Conservation (phyloP, 805 yeast species). For the Candida parachauliodes region DNA sequence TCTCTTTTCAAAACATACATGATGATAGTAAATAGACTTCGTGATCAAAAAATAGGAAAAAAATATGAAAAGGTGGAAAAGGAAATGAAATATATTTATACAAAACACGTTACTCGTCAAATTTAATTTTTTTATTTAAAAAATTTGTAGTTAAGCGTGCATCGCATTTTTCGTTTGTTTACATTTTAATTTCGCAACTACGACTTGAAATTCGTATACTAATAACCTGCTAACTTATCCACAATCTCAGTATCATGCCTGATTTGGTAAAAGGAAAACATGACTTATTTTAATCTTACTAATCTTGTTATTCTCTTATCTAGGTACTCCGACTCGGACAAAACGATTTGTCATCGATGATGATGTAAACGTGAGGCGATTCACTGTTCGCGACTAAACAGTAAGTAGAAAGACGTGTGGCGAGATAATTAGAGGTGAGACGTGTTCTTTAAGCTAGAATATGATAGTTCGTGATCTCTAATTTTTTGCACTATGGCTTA, state of each 20-base stretch:
- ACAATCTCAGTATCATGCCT: neutral
- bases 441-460: too few relatives aligned
- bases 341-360: too few relatives aligned
- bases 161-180: neutral
- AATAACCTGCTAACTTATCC: too few relatives aligned
- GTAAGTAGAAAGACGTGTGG: too few relatives aligned
- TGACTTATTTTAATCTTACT: neutral
- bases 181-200: neutral
- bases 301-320: neutral
- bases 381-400: too few relatives aligned
- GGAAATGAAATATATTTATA: slow-evolving; percentile 1
- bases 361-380: too few relatives aligned
- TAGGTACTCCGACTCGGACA: slow-evolving; percentile 1
- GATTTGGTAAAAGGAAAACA: neutral
- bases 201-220: too few relatives aligned
- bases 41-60: neutral
- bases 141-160: neutral
- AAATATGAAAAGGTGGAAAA: neutral
- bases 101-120: slow-evolving; percentile 1
- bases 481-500: too few relatives aligned
- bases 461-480: too few relatives aligned
- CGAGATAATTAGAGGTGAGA: too few relatives aligned
- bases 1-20: slow-evolving; percentile 91
- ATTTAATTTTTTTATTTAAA: neutral
- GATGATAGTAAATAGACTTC: neutral